Conservation (phyloP, 805 yeast species). For the Phaffomyces thermotolerans region DNA sequence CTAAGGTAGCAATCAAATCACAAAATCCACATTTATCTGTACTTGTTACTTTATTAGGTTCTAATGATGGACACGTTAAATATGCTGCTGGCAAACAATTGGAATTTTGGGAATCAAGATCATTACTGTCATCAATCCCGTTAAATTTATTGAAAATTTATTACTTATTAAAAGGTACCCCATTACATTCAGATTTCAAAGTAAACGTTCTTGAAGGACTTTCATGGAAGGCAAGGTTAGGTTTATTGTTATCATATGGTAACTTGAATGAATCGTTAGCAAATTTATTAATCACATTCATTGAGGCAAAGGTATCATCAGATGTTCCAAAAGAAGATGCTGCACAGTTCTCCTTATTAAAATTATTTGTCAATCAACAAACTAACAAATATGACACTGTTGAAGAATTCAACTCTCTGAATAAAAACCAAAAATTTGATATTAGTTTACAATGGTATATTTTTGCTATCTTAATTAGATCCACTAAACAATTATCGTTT, state of each 20-base stretch:
- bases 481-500: slow-evolving; percentile 21
- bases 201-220: slow-evolving; percentile 37
- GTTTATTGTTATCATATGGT: slow-evolving; percentile 58
- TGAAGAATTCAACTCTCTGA: slow-evolving; percentile 14
- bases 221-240: slow-evolving; percentile 61
- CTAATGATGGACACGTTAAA: slow-evolving; percentile 55
- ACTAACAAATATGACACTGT: slow-evolving; percentile 10
- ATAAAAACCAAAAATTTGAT: slow-evolving; percentile 22
- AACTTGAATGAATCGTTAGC: slow-evolving; percentile 32
- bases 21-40: slow-evolving; percentile 66
- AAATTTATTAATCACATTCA: slow-evolving; percentile 26
- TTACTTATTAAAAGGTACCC: slow-evolving; percentile 52
- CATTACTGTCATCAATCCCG: slow-evolving; percentile 42
- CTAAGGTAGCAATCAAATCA: slow-evolving; percentile 49
- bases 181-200: slow-evolving; percentile 24
- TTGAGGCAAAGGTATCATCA: slow-evolving; percentile 12
- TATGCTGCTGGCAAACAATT: slow-evolving; percentile 55
- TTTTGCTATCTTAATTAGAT: slow-evolving; percentile 35
- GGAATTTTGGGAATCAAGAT: slow-evolving; percentile 50
- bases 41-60: slow-evolving; percentile 60
- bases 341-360: slow-evolving; percentile 22
- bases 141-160: slow-evolving; percentile 48
- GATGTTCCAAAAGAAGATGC: slow-evolving; percentile 12
- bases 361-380: slow-evolving; percentile 23
- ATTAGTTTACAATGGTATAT: slow-evolving; percentile 46